Evolutionary conservation across 345 rosid species (phyloP).

Genomic region (Zanthoxylum bungeanum): DNA sequence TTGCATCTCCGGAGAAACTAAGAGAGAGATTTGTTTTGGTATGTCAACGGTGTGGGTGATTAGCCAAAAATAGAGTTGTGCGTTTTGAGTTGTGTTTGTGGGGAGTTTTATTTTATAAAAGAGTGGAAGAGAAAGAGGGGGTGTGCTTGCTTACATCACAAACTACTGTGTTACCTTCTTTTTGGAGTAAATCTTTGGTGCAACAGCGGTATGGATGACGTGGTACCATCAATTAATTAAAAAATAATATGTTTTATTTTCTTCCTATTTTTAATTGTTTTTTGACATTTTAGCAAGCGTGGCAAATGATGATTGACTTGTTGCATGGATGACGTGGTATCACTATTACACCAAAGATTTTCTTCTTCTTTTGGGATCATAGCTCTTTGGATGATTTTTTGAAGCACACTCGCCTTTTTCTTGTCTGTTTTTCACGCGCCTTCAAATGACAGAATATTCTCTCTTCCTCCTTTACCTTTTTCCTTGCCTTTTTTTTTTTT

Average conservation of each 20-base stretch:
- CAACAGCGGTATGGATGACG: too few species aligned
- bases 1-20: too few species aligned
- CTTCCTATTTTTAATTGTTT: too few species aligned
- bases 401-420: constrained; percentile 8
- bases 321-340: too few species aligned
- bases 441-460: neutral
- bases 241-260: too few species aligned
- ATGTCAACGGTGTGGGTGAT: constrained; percentile 45
- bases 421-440: neutral
- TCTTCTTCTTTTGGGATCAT: constrained; percentile 16
- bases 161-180: constrained; percentile 29
- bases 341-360: too few species aligned
- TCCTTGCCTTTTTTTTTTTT: neutral
- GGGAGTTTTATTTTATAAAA: constrained; percentile 32
- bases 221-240: too few species aligned
- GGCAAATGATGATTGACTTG: too few species aligned
- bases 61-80: constrained; percentile 24
- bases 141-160: constrained; percentile 68
- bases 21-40: constrained; percentile 14
- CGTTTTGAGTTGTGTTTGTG: constrained; percentile 2
- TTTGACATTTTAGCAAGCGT: too few species aligned
- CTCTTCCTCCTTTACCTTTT: too few species aligned
- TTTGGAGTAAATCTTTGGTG: too few species aligned
- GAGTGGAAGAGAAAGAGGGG: constrained; percentile 16
- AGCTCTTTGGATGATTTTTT: neutral